Conservation (phyloP, 305 asterid genomes). For the Rubia tinctorum region DNA sequence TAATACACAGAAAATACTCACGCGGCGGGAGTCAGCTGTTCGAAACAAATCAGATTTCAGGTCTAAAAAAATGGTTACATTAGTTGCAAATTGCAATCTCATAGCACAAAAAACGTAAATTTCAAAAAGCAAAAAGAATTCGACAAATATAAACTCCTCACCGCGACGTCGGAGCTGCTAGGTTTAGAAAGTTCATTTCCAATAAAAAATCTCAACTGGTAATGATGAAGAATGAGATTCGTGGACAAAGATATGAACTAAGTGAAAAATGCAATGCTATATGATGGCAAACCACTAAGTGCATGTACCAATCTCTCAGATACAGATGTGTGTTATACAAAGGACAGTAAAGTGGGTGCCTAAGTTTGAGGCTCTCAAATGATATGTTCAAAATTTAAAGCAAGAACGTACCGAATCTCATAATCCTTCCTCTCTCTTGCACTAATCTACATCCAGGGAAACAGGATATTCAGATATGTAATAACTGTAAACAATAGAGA, state of each 20-base stretch:
- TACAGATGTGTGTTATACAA: slow-evolving; percentile 1
- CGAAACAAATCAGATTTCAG: slow-evolving; percentile 29
- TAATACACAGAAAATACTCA: slow-evolving; percentile 25
- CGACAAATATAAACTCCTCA: no score
- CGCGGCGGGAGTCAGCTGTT: slow-evolving; percentile 87
- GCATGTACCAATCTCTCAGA: neutral
- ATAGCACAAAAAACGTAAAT: no score
- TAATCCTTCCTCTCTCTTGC: slow-evolving; percentile 92
- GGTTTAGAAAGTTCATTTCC: no score
- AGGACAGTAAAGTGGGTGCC: neutral
- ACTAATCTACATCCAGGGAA: slow-evolving; percentile 52
- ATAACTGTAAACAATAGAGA: slow-evolving; percentile 9
- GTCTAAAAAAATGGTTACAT: no score
- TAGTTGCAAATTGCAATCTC: no score
- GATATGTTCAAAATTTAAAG: slow-evolving; percentile 13
- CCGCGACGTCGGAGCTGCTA: no score
- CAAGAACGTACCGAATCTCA: slow-evolving; percentile 76
- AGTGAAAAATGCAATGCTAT: neutral
- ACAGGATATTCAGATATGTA: slow-evolving; percentile 15
- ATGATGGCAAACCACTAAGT: neutral
- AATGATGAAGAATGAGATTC: neutral
- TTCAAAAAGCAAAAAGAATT: neutral
- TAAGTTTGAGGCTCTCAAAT: neutral
- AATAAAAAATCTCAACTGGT: neutral
- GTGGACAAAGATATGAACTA: neutral